Evolutionary conservation across 2,329 filamentous ascomycete species (phyloP).

Genomic region (Periconia sp.): DNA sequence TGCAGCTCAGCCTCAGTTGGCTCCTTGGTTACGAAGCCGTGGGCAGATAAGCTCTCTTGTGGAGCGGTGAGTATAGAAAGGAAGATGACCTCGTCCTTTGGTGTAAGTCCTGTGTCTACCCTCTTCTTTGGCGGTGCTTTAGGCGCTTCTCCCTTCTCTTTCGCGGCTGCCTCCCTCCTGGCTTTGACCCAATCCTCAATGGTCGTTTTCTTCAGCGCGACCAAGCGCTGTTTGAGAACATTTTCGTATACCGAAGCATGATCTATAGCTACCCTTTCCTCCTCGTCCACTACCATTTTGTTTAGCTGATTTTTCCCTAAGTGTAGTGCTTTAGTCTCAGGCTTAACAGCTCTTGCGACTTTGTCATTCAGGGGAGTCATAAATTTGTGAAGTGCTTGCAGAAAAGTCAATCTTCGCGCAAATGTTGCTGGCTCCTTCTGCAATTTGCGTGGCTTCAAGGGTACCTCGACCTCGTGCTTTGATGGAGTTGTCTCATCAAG

Average conservation of each 20-base stretch:
- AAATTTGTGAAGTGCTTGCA: slow-evolving; percentile 70
- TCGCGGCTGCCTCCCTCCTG: slow-evolving; percentile 44
- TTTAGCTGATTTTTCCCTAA: slow-evolving; percentile 72
- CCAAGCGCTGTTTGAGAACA: slow-evolving; percentile 80
- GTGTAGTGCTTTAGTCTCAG: slow-evolving; percentile 60
- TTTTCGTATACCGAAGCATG: slow-evolving; percentile 78
- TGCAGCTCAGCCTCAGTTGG: slow-evolving; percentile 72
- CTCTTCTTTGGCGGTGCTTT: slow-evolving; percentile 54
- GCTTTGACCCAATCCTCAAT: slow-evolving; percentile 74
- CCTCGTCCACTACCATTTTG: slow-evolving; percentile 73
- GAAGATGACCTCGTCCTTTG: slow-evolving; percentile 64
- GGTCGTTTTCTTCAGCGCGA: slow-evolving; percentile 77
- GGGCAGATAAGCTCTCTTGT: slow-evolving; percentile 65
- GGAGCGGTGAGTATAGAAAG: slow-evolving; percentile 64
- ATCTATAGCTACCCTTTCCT: slow-evolving; percentile 74
- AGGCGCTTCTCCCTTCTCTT: slow-evolving; percentile 35
- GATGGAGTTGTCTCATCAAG: slow-evolving; percentile 15
- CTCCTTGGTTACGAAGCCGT: slow-evolving; percentile 76
- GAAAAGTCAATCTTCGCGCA: slow-evolving; percentile 38
- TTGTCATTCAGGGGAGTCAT: slow-evolving; percentile 71
- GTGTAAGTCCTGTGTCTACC: slow-evolving; percentile 73
- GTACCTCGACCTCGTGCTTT: slow-evolving; percentile 50
- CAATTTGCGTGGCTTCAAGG: slow-evolving; percentile 71
- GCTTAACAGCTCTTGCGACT: slow-evolving; percentile 59
- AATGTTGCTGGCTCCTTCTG: slow-evolving; percentile 54